Evolutionary conservation across 2,329 filamentous ascomycete species (phyloP).

Genomic region (Pseudonectria foliicola): DNA sequence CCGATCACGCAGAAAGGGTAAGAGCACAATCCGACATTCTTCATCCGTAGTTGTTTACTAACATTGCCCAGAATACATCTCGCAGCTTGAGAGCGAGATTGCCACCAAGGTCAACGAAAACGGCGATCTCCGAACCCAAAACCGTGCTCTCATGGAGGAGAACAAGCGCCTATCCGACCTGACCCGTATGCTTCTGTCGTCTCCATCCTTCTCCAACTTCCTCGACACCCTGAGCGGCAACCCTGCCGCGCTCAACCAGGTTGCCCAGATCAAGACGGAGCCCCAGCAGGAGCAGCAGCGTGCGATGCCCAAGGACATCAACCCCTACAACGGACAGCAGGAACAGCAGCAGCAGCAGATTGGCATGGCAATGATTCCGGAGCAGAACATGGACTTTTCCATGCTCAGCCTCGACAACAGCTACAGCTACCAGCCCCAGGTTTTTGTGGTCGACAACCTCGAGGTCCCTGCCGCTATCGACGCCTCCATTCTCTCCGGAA

Average conservation of each 20-base stretch:
- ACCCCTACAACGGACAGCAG: constrained; percentile 50
- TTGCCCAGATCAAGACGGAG: constrained; percentile 31
- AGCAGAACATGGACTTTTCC: constrained; percentile 68
- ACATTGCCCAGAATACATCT: constrained; percentile 73
- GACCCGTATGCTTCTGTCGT: constrained; percentile 74
- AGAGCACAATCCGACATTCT: constrained; percentile 24
- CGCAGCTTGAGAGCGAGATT: constrained; percentile 86
- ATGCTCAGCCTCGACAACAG: constrained; percentile 55
- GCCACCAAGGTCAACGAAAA: constrained; percentile 77
- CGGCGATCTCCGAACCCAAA: constrained; percentile 71
- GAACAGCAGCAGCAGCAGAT: constrained; percentile 59
- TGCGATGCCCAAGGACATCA: constrained; percentile 58
- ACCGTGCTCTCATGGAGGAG: constrained; percentile 75
- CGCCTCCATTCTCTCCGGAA: constrained; percentile 60
- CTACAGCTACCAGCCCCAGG: constrained; percentile 60
- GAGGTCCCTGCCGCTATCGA: constrained; percentile 56
- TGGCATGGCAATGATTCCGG: constrained; percentile 76
- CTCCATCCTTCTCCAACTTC: constrained; percentile 75
- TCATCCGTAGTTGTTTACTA: constrained; percentile 3
- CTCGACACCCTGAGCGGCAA: constrained; percentile 63
- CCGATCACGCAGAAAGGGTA: constrained; percentile 96
- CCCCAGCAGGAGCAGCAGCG: constrained; percentile 38
- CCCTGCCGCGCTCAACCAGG: constrained; percentile 37
- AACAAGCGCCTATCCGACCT: constrained; percentile 73
- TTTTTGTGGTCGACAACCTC: constrained; percentile 69